Base-by-base conservation (phyloP, 1,139 yeast genomes). In the Saccharomyces hybrid region DNA sequence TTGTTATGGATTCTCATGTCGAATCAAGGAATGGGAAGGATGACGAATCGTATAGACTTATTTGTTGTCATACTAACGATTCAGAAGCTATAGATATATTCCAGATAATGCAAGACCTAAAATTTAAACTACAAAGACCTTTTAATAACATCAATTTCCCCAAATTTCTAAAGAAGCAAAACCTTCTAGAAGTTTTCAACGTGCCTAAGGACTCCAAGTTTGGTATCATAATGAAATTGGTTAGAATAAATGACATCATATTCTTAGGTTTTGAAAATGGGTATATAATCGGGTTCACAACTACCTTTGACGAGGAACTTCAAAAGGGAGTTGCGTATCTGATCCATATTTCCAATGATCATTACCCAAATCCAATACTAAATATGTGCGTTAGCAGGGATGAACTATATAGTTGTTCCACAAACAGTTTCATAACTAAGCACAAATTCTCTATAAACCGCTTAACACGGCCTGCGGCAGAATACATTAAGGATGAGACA, bases 251-350 rank as follows among this genome's bases (percentile, higher is more conserved):
- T 5, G 60, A 55, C 5, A 46, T 56, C 8, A 52, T 63, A 1
- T 63, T 56, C 49, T 54, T 62, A 47, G 72, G 70, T 1, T 61
- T 59, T 52, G 72, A 69, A 53, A 59, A 67, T 55, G 72, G 72
- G 4, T 55, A 60, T 41, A 55, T 65, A 2, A 55, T 66, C 23
- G 70, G 69, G 2, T 56, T 67, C 26, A 53, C 51, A 49, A 34
- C 42, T 2, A 14, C 23, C 3, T 34, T 34, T 14, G 42, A 38
- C 14, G 50, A 32, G 25, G 28, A 46, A 26, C 46, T 16, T 5
- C 32, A 51, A 6, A 26, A 5, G 9, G 32, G 38, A 26, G 23
- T 52, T n/a, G 48, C 60, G 9, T 60, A 65, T 27, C 41, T 67
- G 5, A 59, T 60, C 1, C 61, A 65, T 46, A 52, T 66, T 3